A percentile compares a stretch with the other conserved stretches of the same genome.
Conservation (phyloP, 257 asterid species). For the Mentha longifolia region DNA sequence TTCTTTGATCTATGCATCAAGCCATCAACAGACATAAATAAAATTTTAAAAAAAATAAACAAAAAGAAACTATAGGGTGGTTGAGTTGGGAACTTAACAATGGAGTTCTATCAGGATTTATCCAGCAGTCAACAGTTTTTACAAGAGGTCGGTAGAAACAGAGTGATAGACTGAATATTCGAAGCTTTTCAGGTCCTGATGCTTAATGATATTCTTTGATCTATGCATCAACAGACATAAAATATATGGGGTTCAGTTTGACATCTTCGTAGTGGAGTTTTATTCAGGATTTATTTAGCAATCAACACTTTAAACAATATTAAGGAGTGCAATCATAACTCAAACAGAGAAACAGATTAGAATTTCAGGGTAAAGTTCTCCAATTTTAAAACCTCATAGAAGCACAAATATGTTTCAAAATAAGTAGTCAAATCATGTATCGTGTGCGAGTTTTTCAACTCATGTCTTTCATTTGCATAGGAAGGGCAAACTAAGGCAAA, state of each 20-base stretch:
- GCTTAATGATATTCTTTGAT: conserved; percentile 13
- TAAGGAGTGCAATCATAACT: conserved; percentile 24
- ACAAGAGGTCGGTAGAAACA: not conserved
- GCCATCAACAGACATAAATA: not conserved
- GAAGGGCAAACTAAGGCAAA: not conserved
- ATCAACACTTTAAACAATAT: not conserved
- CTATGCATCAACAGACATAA: conserved; percentile 7
- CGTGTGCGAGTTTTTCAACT: not conserved
- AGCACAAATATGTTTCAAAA: conserved; percentile 4
- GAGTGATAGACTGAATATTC: not conserved
- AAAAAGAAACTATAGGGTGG: conserved; percentile 1
- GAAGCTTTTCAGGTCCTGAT: conserved; percentile 1
- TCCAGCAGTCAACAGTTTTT: not conserved
- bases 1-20: not conserved
- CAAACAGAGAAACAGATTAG: conserved; percentile 3
- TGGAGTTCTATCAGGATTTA: not conserved
- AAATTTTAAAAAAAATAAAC: too few relatives aligned
- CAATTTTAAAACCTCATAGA: not conserved
- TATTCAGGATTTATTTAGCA: not conserved
- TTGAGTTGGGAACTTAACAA: not conserved
- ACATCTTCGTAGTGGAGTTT: not conserved
- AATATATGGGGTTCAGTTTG: not conserved
- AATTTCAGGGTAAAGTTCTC: not conserved
- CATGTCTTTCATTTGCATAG: conserved; percentile 1
- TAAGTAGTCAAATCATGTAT: not conserved